These are phyloP conservation scores for Trifolium pratense DNA, from an alignment of 306 rosid species.

Conservation along the genomic window DNA sequence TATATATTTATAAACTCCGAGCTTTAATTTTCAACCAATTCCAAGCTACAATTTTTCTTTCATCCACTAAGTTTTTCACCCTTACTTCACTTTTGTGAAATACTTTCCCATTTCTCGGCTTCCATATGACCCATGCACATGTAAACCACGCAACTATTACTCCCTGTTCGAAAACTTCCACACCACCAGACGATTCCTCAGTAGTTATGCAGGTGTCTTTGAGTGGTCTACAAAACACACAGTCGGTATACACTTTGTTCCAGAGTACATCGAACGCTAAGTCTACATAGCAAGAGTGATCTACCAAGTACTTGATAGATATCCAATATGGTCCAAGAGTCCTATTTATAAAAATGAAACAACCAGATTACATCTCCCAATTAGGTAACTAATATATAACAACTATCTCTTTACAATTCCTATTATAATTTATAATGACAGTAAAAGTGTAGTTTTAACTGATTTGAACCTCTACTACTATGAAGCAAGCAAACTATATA, in stretches of 20 bases:
- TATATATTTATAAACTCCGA: too few relatives aligned
- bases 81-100: background rate
- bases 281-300: background rate
- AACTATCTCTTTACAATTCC: background rate
- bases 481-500: constrained; percentile 2
- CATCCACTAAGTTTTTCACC: background rate
- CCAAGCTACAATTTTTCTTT: background rate
- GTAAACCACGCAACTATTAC: background rate
- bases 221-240: background rate
- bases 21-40: background rate
- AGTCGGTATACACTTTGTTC: background rate
- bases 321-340: background rate
- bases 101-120: background rate
- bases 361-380: background rate
- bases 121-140: background rate
- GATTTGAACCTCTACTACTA: background rate
- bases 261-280: background rate
- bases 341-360: constrained; percentile 5
- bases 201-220: background rate
- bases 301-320: background rate
- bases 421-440: background rate
- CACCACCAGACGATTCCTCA: background rate
- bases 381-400: background rate
- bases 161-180: background rate
- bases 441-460: background rate